Percentiles rank a stretch among this genome's conserved stretches.
phyloP scores from a whole-genome alignment of 371 early-diverging fungal species.

The Smittium mucronatum region DNA sequence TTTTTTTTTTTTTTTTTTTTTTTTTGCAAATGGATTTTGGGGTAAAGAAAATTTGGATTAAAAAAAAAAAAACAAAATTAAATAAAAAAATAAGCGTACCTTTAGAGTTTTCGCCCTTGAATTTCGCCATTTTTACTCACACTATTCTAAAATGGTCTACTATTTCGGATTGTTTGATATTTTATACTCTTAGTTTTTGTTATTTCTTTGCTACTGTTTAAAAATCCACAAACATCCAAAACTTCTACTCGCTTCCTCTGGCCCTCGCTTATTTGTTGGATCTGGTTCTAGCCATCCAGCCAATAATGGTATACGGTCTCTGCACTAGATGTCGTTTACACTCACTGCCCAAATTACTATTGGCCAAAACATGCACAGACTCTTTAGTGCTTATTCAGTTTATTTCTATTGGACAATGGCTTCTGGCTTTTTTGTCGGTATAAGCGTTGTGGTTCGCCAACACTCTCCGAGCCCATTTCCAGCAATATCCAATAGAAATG shows the following conservation, averaged over 20 bases:
- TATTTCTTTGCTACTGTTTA: constrained; percentile 2
- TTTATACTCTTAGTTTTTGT: background rate
- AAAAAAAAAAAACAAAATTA: background rate
- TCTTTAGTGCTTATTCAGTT: too few relatives aligned
- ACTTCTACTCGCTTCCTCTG: background rate
- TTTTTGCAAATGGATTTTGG: background rate
- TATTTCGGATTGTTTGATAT: background rate
- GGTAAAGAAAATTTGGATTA: too few relatives aligned
- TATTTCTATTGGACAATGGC: too few relatives aligned
- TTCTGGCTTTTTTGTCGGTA: too few relatives aligned
- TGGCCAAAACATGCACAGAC: too few relatives aligned
- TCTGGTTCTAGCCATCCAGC: background rate
- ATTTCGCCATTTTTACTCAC: too few relatives aligned
- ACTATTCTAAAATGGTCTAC: constrained; percentile 28
- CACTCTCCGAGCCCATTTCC: too few relatives aligned
- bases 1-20: background rate
- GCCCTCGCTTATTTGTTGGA: background rate
- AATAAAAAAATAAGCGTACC: constrained; percentile 16
- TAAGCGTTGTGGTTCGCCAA: too few relatives aligned
- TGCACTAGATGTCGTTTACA: too few relatives aligned
- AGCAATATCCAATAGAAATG: too few relatives aligned
- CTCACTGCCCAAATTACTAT: too few relatives aligned
- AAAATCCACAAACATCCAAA: background rate
- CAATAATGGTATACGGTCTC: too few relatives aligned
- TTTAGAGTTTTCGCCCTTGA: constrained; percentile 29